Base-by-base conservation (phyloP, 169 alveolate genomes). In the Besnoitia besnoiti region DNA sequence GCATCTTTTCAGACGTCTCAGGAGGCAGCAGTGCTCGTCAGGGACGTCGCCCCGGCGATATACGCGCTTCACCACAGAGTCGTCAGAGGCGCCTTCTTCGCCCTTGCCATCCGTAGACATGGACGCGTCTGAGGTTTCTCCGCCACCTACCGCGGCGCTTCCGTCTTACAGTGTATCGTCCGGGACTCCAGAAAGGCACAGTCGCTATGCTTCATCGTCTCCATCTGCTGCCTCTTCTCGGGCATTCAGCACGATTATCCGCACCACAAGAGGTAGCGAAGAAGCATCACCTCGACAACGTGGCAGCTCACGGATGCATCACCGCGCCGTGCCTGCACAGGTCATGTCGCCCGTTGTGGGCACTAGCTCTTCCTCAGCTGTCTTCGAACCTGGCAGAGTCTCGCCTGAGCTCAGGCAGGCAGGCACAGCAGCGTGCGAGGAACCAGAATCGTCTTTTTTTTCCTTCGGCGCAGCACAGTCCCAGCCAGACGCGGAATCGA, bases 1-100 rank as follows among this genome's bases (percentile, higher is more conserved):
- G 90, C 85, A 89, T 61, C 87, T 89, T 40, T 89, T 89, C 55
- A 51, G 85, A 35, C 67, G 92, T 82, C 92, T 89, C 51, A 47
- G 85, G 85, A 87, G 76, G 85, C 88, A 50, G 42, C 85, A 76
- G 50, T 47, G 87, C 59, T 42, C 42, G 44, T 33, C 37, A 27
- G 46, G 40, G 7, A 5, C 49, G 40, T 73, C 84, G 49, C 46
- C 84, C 5, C 16, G 84, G 19, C 84, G 46, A 30, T 73, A 37
- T 21, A 73, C 46, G 46, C 84, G 46, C 46, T 73, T 37, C 33
- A n/a, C 49, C 84, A 30, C 84, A 7, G 84, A 73, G 84, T 5
- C 84, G 30, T 33, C 84, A 21, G 84, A 39, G 84, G 46, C 33
- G 4, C 42, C 49, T 12, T 27, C 84, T 73, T 73, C 84, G 16